These are phyloP conservation scores for Fusarium sp. DNA, from an alignment of 2,329 filamentous ascomycete species.

Conservation along the genomic window DNA sequence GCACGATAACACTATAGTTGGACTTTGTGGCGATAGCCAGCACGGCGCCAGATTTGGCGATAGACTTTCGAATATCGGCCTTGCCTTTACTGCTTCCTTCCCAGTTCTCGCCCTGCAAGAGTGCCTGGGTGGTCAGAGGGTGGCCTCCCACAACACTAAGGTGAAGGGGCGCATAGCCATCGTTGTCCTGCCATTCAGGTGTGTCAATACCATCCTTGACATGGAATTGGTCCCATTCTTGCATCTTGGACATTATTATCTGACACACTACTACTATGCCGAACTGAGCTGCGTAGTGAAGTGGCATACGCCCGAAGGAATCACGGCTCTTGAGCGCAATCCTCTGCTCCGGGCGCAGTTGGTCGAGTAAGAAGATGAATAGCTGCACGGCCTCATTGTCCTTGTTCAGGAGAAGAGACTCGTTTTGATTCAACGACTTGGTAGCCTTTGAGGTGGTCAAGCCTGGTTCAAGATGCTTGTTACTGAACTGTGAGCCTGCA, in stretches of 20 bases:
- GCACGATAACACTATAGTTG: slow-evolving; percentile 86
- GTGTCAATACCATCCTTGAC: slow-evolving; percentile 88
- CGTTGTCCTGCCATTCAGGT: slow-evolving; percentile 88
- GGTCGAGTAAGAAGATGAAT: slow-evolving; percentile 71
- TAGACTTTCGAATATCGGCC: slow-evolving; percentile 72
- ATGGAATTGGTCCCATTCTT: slow-evolving; percentile 88
- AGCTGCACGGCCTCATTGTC: slow-evolving; percentile 83
- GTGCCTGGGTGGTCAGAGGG: slow-evolving; percentile 81
- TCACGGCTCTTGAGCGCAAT: slow-evolving; percentile 76
- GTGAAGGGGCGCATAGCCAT: slow-evolving; percentile 91
- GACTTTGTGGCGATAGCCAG: slow-evolving; percentile 88
- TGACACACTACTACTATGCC: slow-evolving; percentile 93
- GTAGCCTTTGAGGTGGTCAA: slow-evolving; percentile 71
- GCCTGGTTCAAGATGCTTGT: slow-evolving; percentile 83
- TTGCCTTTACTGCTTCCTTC: slow-evolving; percentile 72
- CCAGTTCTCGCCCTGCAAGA: slow-evolving; percentile 86
- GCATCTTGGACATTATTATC: slow-evolving; percentile 87
- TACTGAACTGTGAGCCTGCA: slow-evolving; percentile 66
- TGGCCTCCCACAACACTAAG: slow-evolving; percentile 93
- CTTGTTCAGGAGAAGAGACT: slow-evolving; percentile 72
- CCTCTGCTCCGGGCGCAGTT: slow-evolving; percentile 75
- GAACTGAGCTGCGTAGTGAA: slow-evolving; percentile 96
- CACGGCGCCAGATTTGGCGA: slow-evolving; percentile 87
- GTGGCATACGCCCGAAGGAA: slow-evolving; percentile 82
- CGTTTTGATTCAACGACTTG: slow-evolving; percentile 72